Base-by-base conservation (phyloP, 148 eudicot species). In the Vaccinium darrowii region DNA sequence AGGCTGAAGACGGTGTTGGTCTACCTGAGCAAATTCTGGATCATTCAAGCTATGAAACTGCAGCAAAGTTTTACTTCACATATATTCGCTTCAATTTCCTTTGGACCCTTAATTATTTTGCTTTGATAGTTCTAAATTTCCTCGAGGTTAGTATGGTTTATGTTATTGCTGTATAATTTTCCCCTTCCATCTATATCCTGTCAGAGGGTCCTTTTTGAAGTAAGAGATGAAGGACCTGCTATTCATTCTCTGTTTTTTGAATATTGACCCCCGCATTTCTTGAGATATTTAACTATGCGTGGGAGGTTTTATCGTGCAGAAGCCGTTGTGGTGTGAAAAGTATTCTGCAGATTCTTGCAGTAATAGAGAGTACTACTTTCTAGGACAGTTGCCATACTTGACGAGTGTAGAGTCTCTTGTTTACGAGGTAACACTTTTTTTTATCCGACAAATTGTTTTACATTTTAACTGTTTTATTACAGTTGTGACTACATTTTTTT, bases 1-100 rank as follows among this genome's bases (percentile, higher is more conserved):
- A 96, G 99, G 99, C 99, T 50, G 99, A 96, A 88, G 98, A 96
- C 87, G 99, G 97, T 78, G 67, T 90, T 85, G 99, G 99, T 86
- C 89, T 96, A 76, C 99, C 99, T 23, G 99, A 94, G 90, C 94
- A 94, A 85, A 87, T 96, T 88, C 91, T 96, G 84, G 93, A 93
- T 71, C 92, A 90, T 67, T 71, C 95, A 62, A 88, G 82, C 93
- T 92, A 90, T 86, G 99, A 90, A 87, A 78, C 71, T 87, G 89
- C 93, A 60, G 90, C 96, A 78, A 94, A 94, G 85, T 82, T 91
- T 75, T 96, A 96, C 85, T 96, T 96, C 84, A 76, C 88, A 27
- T 94, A 91, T 80, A 91, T 88, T 50, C 92, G 90, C 73, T 88
- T 96, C 67, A 92, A 96, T 86, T 78, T 92, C 81, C 84, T 96